Percentiles rank a stretch among this genome's conserved stretches.
Conservation (phyloP, 1,139 yeast species). For the Taphrina betulina region DNA sequence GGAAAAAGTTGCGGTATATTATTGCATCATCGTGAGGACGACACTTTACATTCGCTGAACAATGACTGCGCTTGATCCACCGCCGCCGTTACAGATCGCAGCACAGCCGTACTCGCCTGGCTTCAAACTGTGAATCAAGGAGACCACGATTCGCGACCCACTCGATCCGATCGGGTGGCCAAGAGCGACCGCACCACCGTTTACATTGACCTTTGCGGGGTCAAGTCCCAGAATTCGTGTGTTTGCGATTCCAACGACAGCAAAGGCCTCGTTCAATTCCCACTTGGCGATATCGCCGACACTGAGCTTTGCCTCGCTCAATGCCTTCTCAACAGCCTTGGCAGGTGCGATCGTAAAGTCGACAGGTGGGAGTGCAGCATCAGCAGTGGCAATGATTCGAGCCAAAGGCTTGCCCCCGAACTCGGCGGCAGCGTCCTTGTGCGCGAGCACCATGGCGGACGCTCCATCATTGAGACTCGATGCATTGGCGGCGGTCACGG, state of each 20-base stretch:
- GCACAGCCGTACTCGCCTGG: slow-evolving; percentile 92
- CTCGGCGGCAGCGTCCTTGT: slow-evolving; percentile 69
- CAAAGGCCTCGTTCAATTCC: slow-evolving; percentile 91
- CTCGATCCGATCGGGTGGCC: slow-evolving; percentile 97
- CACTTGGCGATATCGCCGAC: slow-evolving; percentile 59
- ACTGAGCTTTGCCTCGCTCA: slow-evolving; percentile 55
- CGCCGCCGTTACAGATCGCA: slow-evolving; percentile 96
- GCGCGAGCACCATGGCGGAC: slow-evolving; percentile 80
- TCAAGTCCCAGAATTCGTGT: slow-evolving; percentile 62
- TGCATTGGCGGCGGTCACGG: slow-evolving; percentile 93
- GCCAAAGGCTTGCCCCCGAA: slow-evolving; percentile 66
- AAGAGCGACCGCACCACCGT: slow-evolving; percentile 95
- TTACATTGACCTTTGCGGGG: slow-evolving; percentile 70
- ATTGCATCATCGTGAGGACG: no score
- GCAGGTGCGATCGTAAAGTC: slow-evolving; percentile 95
- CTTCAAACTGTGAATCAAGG: slow-evolving; percentile 66
- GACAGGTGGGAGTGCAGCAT: slow-evolving; percentile 86
- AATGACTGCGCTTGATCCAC: slow-evolving; percentile 90
- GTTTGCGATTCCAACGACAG: slow-evolving; percentile 89
- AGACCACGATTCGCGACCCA: slow-evolving; percentile 86
- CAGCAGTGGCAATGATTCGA: slow-evolving; percentile 83
- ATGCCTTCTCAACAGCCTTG: slow-evolving; percentile 83
- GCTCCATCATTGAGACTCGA: slow-evolving; percentile 93
- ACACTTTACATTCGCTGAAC: slow-evolving; percentile 53
- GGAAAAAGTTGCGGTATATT: background rate